Conservation (phyloP, 768 basidiomycete species). For the Zangia roseola region DNA sequence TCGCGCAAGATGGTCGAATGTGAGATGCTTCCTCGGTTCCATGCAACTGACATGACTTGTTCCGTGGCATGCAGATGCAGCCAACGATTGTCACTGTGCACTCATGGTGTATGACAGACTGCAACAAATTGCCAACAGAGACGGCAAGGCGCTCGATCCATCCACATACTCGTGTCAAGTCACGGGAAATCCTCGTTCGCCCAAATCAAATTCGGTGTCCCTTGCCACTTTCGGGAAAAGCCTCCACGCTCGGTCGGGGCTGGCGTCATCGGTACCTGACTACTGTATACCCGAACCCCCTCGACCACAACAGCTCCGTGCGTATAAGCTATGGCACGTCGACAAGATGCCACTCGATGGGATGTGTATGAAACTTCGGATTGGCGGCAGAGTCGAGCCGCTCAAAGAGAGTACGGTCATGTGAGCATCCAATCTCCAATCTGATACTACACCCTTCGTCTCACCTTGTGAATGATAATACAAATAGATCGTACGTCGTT, state of each 20-base stretch:
- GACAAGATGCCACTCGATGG: conserved; percentile 33
- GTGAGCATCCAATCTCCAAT: conserved; percentile 25
- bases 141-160: conserved; percentile 17
- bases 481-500: conserved; percentile 42
- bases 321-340: conserved; percentile 46
- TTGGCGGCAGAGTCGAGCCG: conserved; percentile 33
- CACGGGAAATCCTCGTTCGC: conserved; percentile 2
- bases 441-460: no score
- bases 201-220: neutral
- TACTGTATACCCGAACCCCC: conserved; percentile 29
- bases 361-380: conserved; percentile 40
- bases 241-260: neutral
- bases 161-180: conserved; percentile 30
- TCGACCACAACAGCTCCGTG: conserved; percentile 40
- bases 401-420: conserved; percentile 48
- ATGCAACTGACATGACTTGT: neutral
- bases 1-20: conserved; percentile 39
- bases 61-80: conserved; percentile 38
- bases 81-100: conserved; percentile 50
- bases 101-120: conserved; percentile 43
- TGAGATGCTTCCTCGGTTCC: conserved; percentile 11
- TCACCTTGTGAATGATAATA: neutral
- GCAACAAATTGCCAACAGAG: conserved; percentile 29
- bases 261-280: conserved; percentile 10
- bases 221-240: neutral